Base-by-base conservation (phyloP, 176 grass and related monocot genomes). In the Zoysia pacifica region DNA sequence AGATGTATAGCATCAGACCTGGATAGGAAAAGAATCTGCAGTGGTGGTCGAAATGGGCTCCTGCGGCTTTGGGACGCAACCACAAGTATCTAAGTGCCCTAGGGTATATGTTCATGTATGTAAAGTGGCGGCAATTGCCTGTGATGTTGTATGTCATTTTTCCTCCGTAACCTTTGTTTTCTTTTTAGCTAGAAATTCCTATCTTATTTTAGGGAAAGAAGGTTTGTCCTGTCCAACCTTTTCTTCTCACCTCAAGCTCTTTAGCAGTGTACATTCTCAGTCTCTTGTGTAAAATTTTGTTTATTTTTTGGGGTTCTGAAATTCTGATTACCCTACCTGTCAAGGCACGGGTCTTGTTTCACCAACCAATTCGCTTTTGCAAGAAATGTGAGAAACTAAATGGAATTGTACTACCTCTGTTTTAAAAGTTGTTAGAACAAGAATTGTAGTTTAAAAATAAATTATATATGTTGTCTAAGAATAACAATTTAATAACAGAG, bases 11-110 rank as follows among this genome's bases (percentile, higher is more conserved):
- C 92, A 82, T 93, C 96, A 5, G 96, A 99, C 75, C 84, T 99
- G 40, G 96, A 99, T 81, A 87, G 88, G 65, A 99, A 99, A 89
- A 95, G 96, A 81, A 93, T 99, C 55, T 99, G 96, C 84, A 99
- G 96, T 54, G 96, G 96, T 75, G 92, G 90, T 58, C 88, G 96
- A 62, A 93, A 95, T 48, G 96, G 96, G 71, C 84, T 95, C 72
- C 86, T 99, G 60, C 86, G 96, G 62, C 84, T 99, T 76, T 99
- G 96, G 96, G 96, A 99, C 81, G 96, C 90, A 18, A 99, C 96
- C 69, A 99, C 93, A 64, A 99, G 93, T 83, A 99, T 99, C 51
- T 99, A 94, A 64, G 69, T 46, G 38, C 42, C 49, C 74, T 73
- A 83, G 68, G 69, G 48, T 50, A 67, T 39, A 45, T 86, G 47